These are phyloP conservation scores for Yamadazyma oceani DNA, from an alignment of 1,139 yeast species.

Conservation along the genomic window DNA sequence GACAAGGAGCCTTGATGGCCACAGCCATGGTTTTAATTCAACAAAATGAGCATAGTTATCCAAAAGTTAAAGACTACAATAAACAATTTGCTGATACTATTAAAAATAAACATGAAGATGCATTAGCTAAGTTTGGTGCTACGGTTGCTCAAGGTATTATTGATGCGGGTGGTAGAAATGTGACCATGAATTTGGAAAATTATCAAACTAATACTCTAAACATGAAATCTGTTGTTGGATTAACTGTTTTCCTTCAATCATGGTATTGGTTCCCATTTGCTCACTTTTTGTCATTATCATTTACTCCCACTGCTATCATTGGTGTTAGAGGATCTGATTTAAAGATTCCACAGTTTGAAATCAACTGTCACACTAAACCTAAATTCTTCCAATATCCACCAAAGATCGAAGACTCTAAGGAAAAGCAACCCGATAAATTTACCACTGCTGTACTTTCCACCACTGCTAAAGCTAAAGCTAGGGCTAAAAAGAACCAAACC, in stretches of 20 bases:
- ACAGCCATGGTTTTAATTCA: conserved; percentile 90
- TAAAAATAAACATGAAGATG: conserved; percentile 90
- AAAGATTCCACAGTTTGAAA: conserved; percentile 80
- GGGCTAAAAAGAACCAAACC: conserved; percentile 75
- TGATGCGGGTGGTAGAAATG: conserved; percentile 98
- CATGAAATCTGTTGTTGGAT: conserved; percentile 87
- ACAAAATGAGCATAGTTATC: conserved; percentile 82
- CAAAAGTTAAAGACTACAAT: conserved; percentile 76
- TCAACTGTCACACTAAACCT: conserved; percentile 79
- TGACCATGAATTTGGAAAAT: conserved; percentile 89
- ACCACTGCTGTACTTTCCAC: conserved; percentile 94
- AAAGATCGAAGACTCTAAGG: conserved; percentile 75
- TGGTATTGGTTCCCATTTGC: conserved; percentile 99
- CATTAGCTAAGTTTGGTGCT: conserved; percentile 96
- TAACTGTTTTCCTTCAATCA: conserved; percentile 85
- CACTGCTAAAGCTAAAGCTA: conserved; percentile 86
- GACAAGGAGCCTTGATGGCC: conserved; percentile 96
- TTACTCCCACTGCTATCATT: conserved; percentile 87
- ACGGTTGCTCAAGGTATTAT: conserved; percentile 96
- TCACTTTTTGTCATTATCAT: conserved; percentile 88
- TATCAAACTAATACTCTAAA: conserved; percentile 89
- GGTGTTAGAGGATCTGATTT: conserved; percentile 82
- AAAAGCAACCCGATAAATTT: conserved; percentile 84
- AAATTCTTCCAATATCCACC: conserved; percentile 89
- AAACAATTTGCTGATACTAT: conserved; percentile 75